A percentile compares a stretch with the other conserved stretches of the same genome.
These are phyloP conservation scores for Rhizophora apiculata DNA, from an alignment of 345 rosid species.

Conservation along the genomic window DNA sequence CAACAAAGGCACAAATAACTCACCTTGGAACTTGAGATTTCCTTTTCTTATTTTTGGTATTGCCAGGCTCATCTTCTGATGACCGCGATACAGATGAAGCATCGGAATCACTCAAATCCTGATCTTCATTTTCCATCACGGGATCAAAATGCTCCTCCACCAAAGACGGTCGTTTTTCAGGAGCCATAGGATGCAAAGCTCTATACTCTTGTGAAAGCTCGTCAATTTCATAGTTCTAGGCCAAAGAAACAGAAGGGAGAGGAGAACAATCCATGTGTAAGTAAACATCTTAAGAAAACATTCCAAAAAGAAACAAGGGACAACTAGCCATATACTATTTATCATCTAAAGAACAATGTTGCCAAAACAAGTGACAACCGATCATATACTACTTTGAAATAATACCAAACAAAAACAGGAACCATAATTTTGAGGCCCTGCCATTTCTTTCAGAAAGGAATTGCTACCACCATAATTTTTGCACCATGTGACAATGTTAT, in stretches of 20 bases:
- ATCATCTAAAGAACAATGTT: too few relatives aligned
- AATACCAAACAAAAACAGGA: too few relatives aligned
- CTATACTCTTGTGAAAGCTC: conserved; percentile 56
- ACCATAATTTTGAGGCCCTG: too few relatives aligned
- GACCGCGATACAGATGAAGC: conserved; percentile 36
- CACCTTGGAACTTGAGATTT: conserved; percentile 68
- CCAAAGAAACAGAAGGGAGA: conserved; percentile 11
- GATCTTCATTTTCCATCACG: conserved; percentile 46
- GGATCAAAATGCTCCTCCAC: conserved; percentile 86
- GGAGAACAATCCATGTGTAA: not conserved
- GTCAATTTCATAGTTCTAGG: conserved; percentile 80
- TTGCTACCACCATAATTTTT: too few relatives aligned
- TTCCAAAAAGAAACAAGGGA: not conserved
- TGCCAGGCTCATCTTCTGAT: conserved; percentile 44
- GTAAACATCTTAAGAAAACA: not conserved
- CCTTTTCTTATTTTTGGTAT: conserved; percentile 34
- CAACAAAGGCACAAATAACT: conserved; percentile 11
- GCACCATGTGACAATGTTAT: too few relatives aligned
- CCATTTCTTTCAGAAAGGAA: too few relatives aligned
- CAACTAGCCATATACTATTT: too few relatives aligned
- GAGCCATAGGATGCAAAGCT: conserved; percentile 71
- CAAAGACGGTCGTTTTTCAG: conserved; percentile 57
- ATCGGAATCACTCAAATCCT: conserved; percentile 55
- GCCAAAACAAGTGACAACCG: too few relatives aligned
- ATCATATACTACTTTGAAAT: too few relatives aligned